Evolutionary conservation across 352 stramenopile species (phyloP).

Genomic region (Hyaloperonospora arabidopsidis): DNA sequence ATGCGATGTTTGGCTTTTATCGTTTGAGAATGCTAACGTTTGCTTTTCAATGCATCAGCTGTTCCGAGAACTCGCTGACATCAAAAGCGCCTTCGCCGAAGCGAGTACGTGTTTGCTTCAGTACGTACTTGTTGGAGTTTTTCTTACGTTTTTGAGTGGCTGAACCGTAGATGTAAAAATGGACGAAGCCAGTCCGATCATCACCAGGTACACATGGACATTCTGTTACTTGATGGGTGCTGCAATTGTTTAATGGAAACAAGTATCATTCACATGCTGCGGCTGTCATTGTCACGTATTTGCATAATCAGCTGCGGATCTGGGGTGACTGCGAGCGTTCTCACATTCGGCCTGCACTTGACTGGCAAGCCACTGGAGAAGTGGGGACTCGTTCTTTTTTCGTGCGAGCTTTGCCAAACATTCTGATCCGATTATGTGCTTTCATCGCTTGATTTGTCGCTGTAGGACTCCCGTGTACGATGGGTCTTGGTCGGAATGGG

Average conservation of each 20-base stretch:
- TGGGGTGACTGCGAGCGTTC: constrained; percentile 53
- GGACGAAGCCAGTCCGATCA: constrained; percentile 48
- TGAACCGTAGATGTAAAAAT: constrained; percentile 39
- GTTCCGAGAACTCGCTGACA: constrained; percentile 71
- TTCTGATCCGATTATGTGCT: constrained; percentile 7
- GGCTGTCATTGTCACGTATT: constrained; percentile 2
- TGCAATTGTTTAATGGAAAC: too few species aligned
- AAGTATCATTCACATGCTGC: not conserved
- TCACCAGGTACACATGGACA: constrained; percentile 44
- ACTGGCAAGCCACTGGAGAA: constrained; percentile 59
- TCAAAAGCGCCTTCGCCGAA: constrained; percentile 70
- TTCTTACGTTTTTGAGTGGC: constrained; percentile 2
- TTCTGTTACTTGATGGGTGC: too few species aligned
- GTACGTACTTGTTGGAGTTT: not conserved
- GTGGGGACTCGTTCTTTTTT: constrained; percentile 21
- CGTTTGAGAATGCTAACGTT: constrained; percentile 11
- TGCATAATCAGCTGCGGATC: constrained; percentile 56
- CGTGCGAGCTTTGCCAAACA: not conserved
- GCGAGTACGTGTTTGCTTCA: constrained; percentile 33
- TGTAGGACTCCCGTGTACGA: constrained; percentile 79
- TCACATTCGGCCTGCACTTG: constrained; percentile 63
- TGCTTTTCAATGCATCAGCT: constrained; percentile 20
- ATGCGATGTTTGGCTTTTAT: constrained; percentile 4
- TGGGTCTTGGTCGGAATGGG: constrained; percentile 86
- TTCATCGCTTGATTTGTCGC: constrained; percentile 1